Evolutionary conservation across 192 early-diverging fungal genomes (phyloP).

Genomic region (Coemansia sp.): DNA sequence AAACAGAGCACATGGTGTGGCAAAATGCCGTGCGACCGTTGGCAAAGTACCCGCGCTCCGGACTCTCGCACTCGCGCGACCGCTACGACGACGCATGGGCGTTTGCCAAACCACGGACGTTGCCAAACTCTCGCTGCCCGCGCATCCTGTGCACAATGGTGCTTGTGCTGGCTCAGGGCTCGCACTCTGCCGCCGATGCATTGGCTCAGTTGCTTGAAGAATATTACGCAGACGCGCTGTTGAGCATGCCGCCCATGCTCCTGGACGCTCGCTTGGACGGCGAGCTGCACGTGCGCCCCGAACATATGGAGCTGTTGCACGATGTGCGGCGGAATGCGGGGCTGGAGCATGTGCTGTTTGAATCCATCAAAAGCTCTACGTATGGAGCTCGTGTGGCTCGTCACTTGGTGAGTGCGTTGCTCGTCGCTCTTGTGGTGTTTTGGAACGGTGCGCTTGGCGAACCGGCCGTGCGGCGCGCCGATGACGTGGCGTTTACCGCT

Average conservation of each 20-base stretch:
- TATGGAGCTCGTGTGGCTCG: slow-evolving; percentile 13
- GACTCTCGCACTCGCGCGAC: slow-evolving; percentile 21
- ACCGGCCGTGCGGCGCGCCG: slow-evolving; percentile 20
- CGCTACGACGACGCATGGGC: slow-evolving; percentile 37
- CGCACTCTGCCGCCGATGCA: slow-evolving; percentile 9
- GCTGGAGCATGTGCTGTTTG: slow-evolving; percentile 22
- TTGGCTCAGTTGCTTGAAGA: slow-evolving; percentile 37
- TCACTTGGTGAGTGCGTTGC: slow-evolving; percentile 30
- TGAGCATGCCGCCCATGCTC: slow-evolving; percentile 31
- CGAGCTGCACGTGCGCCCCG: slow-evolving; percentile 22
- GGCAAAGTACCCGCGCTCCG: slow-evolving; percentile 45
- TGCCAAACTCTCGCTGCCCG: too few species aligned
- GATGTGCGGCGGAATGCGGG: slow-evolving; percentile 35
- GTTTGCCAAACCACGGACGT: slow-evolving; percentile 9
- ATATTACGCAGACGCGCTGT: slow-evolving; percentile 38
- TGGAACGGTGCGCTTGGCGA: slow-evolving; percentile 49
- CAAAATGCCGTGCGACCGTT: slow-evolving; percentile 47
- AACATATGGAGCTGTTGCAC: slow-evolving; percentile 45
- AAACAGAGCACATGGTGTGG: slow-evolving; percentile 34
- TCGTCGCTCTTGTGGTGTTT: slow-evolving; percentile 35
- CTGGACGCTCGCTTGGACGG: slow-evolving; percentile 33
- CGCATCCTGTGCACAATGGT: slow-evolving; percentile 11
- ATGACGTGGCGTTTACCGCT: slow-evolving; percentile 33
- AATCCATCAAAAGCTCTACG: slow-evolving; percentile 3
- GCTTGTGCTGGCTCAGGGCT: slow-evolving; percentile 10